Conservation (phyloP, 257 asterid genomes). For the Thymus quinquecostatus region DNA sequence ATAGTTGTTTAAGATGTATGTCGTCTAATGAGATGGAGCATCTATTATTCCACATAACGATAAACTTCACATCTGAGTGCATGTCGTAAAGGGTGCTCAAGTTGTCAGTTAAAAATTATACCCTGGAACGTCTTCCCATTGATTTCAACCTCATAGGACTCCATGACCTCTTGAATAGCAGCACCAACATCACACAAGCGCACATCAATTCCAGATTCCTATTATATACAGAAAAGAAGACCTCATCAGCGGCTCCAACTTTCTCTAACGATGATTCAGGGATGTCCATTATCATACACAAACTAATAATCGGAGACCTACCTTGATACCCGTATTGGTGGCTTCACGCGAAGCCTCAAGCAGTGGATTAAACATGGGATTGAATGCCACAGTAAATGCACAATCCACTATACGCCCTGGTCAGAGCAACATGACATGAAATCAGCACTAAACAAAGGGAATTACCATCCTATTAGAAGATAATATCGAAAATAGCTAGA, state of each 20-base stretch:
- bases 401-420: slow-evolving; percentile 94
- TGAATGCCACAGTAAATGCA: slow-evolving; percentile 96
- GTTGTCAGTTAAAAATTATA: slow-evolving; percentile 32
- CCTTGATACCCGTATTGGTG: slow-evolving; percentile 95
- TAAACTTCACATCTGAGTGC: slow-evolving; percentile 7
- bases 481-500: slow-evolving; percentile 22
- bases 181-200: slow-evolving; percentile 96
- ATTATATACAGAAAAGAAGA: slow-evolving; percentile 28
- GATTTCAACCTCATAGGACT: slow-evolving; percentile 97
- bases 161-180: slow-evolving; percentile 99
- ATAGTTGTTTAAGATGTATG: neutral
- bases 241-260: slow-evolving; percentile 20
- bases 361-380: slow-evolving; percentile 93
- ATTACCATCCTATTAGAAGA: slow-evolving; percentile 11
- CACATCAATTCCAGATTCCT: slow-evolving; percentile 98
- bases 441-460: neutral
- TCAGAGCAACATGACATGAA: slow-evolving; percentile 14
- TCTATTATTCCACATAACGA: slow-evolving; percentile 4
- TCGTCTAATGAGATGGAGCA: slow-evolving; percentile 4
- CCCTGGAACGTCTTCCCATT: slow-evolving; percentile 95
- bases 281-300: slow-evolving; percentile 1
- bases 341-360: slow-evolving; percentile 99
- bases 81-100: slow-evolving; percentile 16
- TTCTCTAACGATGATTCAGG: slow-evolving; percentile 16
- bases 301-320: slow-evolving; percentile 31